Base-by-base conservation (phyloP, 2,329 filamentous ascomycete genomes). In the Sclerotinia subarctica region DNA sequence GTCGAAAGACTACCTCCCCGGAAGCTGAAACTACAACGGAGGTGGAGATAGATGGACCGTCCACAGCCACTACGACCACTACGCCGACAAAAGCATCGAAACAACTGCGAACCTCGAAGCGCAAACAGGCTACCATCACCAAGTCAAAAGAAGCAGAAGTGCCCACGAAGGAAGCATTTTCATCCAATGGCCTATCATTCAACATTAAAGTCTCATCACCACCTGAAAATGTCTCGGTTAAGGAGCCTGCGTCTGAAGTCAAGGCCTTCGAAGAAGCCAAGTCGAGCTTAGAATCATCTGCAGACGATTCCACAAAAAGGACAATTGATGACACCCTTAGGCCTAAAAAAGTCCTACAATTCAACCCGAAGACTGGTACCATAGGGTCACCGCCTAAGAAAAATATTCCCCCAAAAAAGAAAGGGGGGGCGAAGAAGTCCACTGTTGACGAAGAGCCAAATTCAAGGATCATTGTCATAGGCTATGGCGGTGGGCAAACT, bases 351-450 rank as follows among this genome's bases (percentile, higher is more conserved):
- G 72, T 89, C 0, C 76, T 89, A 26, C 83, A 80, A 69, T 81
- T 88, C 72, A 88, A 89, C 70, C 81, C 81, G 1, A 85, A 82
- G 69, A 89, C 86, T 1, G 86, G 87, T 6, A 89, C 86, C 2
- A 83, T 89, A 62, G 86, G 86, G 5, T 86, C 86, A 5, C 86
- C 88, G 0, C 87, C 87, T 0, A 79, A 81, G 4, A 90, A 87
- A 72, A 74, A 75, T 1, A 59, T 54, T n/a, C 63, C 63, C 47
- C 53, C 63, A 19, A 52, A 58, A 10, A 64, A 62, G 32, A 62
- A 42, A 8, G 42, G 24, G 21, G 67, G 60, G 67, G 65, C 64
- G 17, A 70, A 67, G 24, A 72, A 71, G 67, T 71, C 21, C 49
- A 24, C 38, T 71, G 76, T 78, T 53, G 75, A 76, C 51, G 82